Evolutionary conservation across 2,329 filamentous ascomycete genomes (phyloP).

Genomic region (Penicillium sp.): DNA sequence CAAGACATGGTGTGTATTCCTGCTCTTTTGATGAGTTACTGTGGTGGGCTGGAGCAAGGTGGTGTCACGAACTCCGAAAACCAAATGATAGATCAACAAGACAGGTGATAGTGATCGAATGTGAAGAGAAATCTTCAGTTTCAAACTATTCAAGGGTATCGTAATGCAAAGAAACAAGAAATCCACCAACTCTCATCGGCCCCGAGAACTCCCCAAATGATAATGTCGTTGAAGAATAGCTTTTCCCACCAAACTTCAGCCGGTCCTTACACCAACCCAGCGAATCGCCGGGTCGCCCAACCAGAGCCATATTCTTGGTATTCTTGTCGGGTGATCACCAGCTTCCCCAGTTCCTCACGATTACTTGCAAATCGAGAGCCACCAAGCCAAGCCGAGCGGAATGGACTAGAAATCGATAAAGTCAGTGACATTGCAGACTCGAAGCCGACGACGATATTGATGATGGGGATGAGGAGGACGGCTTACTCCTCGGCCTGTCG

Average conservation of each 20-base stretch:
- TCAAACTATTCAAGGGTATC: no score
- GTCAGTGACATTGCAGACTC: constrained; percentile 3
- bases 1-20: no score
- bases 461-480: background rate
- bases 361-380: constrained; percentile 72
- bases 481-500: constrained; percentile 58
- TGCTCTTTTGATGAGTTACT: no score
- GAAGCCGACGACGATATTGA: background rate
- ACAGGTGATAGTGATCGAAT: no score
- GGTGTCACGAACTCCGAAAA: no score
- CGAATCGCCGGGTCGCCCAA: constrained; percentile 70
- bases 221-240: no score
- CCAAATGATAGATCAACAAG: no score
- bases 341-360: constrained; percentile 54
- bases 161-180: no score
- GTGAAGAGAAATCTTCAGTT: no score
- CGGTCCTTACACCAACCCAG: constrained; percentile 25
- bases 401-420: constrained; percentile 45
- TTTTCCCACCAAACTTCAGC: background rate
- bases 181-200: no score
- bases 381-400: constrained; percentile 78
- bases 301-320: constrained; percentile 78
- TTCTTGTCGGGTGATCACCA: constrained; percentile 78
- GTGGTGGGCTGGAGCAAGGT: no score
- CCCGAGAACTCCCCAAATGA: no score